A percentile compares a stretch with the other conserved stretches of the same genome.
These are phyloP conservation scores for Alternaria arborescens DNA, from an alignment of 2,329 filamentous ascomycete genomes.

Conservation along the genomic window DNA sequence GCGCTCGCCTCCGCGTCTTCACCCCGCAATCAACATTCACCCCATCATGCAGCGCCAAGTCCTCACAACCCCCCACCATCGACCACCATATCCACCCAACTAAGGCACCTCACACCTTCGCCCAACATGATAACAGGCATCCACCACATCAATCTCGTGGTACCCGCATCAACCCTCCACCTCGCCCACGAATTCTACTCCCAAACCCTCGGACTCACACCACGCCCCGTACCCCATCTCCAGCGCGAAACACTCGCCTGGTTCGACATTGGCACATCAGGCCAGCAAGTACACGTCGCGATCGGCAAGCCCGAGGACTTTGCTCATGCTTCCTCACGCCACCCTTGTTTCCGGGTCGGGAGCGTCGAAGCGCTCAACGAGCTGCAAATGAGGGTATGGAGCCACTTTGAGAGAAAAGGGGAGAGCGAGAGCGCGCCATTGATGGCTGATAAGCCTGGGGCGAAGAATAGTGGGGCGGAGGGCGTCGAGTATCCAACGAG, in stretches of 20 bases:
- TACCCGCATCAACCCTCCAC: not conserved
- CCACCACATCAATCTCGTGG: conserved; percentile 1
- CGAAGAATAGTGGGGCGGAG: conserved; percentile 52
- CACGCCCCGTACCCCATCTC: conserved; percentile 61
- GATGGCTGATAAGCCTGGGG: conserved; percentile 65
- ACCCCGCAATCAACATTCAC: not conserved
- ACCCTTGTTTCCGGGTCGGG: not conserved
- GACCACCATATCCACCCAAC: no score
- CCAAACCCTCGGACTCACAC: conserved; percentile 58
- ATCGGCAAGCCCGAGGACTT: not conserved
- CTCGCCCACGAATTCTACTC: not conserved
- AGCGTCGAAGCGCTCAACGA: not conserved
- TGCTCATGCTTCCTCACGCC: not conserved
- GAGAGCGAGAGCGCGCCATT: conserved; percentile 59
- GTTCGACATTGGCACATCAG: conserved; percentile 60
- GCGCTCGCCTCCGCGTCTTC: conserved; percentile 30
- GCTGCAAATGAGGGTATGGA: conserved; percentile 18
- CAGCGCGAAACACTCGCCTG: conserved; percentile 64
- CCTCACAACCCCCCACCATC: not conserved
- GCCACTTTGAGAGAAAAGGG: conserved; percentile 60
- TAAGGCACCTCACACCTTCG: not conserved
- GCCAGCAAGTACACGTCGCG: conserved; percentile 60
- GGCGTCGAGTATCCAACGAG: conserved; percentile 68
- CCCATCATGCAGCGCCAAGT: not conserved
- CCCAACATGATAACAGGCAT: not conserved